Evolutionary conservation across 345 rosid genomes (phyloP).

Genomic region (Bruguiera parviflora): DNA sequence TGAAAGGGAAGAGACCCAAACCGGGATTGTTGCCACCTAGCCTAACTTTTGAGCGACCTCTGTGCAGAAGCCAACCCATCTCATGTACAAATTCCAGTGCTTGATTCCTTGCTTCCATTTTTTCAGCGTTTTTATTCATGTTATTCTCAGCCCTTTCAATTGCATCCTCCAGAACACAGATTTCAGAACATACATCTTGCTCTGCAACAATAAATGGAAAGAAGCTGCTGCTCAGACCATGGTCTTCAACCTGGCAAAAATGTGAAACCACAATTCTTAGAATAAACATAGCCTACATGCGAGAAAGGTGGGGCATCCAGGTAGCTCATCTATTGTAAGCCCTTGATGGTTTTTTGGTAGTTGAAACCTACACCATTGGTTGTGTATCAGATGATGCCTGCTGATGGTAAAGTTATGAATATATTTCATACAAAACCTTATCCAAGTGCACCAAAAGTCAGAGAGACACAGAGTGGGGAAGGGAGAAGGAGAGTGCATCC

Average conservation of each 20-base stretch:
- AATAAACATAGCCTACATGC: not conserved
- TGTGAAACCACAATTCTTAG: slow-evolving; percentile 13
- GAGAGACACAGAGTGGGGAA: too few species aligned
- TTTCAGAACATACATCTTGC: slow-evolving; percentile 75
- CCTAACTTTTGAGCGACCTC: slow-evolving; percentile 55
- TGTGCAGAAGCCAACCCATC: slow-evolving; percentile 95
- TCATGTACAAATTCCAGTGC: slow-evolving; percentile 91
- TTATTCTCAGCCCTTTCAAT: slow-evolving; percentile 49
- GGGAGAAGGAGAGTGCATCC: not conserved
- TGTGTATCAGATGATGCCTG: too few species aligned
- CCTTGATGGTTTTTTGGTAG: not conserved
- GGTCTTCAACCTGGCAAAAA: slow-evolving; percentile 73
- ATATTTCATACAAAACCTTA: too few species aligned
- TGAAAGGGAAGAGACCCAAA: slow-evolving; percentile 54
- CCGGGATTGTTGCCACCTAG: slow-evolving; percentile 59
- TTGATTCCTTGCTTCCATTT: slow-evolving; percentile 46
- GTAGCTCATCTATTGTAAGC: not conserved
- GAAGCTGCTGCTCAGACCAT: slow-evolving; percentile 76
- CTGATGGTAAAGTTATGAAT: too few species aligned
- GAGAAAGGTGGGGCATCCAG: too few species aligned
- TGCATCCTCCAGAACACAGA: slow-evolving; percentile 65
- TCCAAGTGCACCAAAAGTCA: not conserved
- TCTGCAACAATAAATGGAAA: slow-evolving; percentile 93
- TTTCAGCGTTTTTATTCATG: slow-evolving; percentile 11
- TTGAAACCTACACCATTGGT: not conserved